Percentiles rank a stretch among this genome's conserved stretches.
phyloP scores from a whole-genome alignment of 129 eudicot species.

The sunflower (Helianthus annuus) region DNA sequence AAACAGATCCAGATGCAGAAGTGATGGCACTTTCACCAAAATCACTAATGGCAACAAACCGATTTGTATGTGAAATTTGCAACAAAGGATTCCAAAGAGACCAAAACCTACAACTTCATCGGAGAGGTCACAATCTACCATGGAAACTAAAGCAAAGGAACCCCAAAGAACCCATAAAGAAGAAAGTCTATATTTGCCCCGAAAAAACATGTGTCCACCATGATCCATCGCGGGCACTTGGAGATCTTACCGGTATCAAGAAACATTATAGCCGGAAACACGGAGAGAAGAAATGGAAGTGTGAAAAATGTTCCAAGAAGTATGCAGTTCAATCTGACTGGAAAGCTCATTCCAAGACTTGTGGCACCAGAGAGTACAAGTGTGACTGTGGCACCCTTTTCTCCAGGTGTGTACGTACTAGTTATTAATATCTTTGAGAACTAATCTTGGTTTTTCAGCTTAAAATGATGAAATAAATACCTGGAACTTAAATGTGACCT shows the following conservation, averaged over 20 bases:
- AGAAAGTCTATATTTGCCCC: slow-evolving; percentile 92
- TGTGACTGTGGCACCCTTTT: slow-evolving; percentile 99
- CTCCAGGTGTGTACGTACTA: slow-evolving; percentile 61
- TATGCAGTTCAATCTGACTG: slow-evolving; percentile 96
- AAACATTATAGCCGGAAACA: slow-evolving; percentile 94
- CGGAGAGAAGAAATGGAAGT: slow-evolving; percentile 96
- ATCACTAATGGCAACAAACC: slow-evolving; percentile 92
- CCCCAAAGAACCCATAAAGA: slow-evolving; percentile 57
- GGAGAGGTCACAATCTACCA: slow-evolving; percentile 94
- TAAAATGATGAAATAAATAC: slow-evolving; percentile 37
- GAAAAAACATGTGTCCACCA: slow-evolving; percentile 86
- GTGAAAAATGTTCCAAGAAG: slow-evolving; percentile 94
- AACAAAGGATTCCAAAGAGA: slow-evolving; percentile 96
- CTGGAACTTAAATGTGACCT: slow-evolving; percentile 16
- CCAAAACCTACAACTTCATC: slow-evolving; percentile 89
- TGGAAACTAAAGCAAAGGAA: slow-evolving; percentile 89
- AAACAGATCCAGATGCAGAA: slow-evolving; percentile 96
- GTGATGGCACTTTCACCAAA: slow-evolving; percentile 93
- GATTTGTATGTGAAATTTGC: slow-evolving; percentile 90
- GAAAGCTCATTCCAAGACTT: slow-evolving; percentile 99
- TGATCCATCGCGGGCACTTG: slow-evolving; percentile 84
- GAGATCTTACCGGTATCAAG: slow-evolving; percentile 95
- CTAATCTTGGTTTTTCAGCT: slow-evolving; percentile 29
- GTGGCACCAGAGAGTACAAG: slow-evolving; percentile 97
- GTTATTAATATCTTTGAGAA: slow-evolving; percentile 24